These are phyloP conservation scores for Dactylellina sp. DNA, from an alignment of 2,329 filamentous ascomycete genomes.

Conservation along the genomic window DNA sequence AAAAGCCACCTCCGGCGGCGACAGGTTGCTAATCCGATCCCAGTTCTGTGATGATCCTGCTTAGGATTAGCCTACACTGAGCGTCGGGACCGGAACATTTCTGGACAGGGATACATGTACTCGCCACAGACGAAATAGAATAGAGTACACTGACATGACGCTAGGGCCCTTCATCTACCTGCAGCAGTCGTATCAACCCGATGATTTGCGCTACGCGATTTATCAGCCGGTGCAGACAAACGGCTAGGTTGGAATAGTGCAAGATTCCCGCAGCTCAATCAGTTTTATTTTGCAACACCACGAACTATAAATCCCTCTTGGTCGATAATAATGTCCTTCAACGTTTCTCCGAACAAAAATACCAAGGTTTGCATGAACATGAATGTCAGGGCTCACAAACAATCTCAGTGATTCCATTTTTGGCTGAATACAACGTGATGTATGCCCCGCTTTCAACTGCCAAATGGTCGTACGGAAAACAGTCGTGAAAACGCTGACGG, in stretches of 20 bases:
- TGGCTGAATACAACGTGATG: constrained; percentile 24
- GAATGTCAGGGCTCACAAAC: too few species aligned
- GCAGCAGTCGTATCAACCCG: too few species aligned
- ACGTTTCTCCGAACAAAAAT: neutral
- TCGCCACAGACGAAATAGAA: neutral
- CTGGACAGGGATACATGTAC: constrained; percentile 26
- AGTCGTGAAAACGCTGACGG: neutral
- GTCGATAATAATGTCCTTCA: neutral
- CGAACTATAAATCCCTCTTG: neutral
- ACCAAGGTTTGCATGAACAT: neutral
- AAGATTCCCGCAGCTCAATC: too few species aligned
- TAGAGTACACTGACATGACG: neutral
- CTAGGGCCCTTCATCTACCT: neutral
- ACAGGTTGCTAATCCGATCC: constrained; percentile 42
- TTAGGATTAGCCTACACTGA: constrained; percentile 23
- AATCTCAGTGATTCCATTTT: neutral
- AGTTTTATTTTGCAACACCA: too few species aligned
- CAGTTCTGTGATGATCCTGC: constrained; percentile 21
- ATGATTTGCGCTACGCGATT: too few species aligned
- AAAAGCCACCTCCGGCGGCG: constrained; percentile 33
- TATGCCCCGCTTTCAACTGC: constrained; percentile 4
- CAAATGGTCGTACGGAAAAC: constrained; percentile 25
- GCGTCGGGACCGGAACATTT: constrained; percentile 52
- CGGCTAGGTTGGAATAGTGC: too few species aligned
- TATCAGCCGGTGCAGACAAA: too few species aligned